Base-by-base conservation (phyloP, 2,329 filamentous ascomycete species). In the Fusarium fracticaudum region DNA sequence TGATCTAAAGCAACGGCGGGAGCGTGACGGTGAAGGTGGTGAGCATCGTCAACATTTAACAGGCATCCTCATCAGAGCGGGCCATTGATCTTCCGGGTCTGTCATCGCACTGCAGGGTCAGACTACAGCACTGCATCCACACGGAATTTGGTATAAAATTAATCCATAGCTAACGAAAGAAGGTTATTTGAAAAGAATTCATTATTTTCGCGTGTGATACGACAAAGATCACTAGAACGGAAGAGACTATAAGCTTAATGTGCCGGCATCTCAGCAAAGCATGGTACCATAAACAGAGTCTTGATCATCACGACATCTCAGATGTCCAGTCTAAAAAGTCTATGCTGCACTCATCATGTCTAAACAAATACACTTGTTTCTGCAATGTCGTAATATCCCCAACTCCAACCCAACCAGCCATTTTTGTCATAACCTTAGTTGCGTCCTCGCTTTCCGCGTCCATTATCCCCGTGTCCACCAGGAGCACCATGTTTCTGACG, bases 401-500 rank as follows among this genome's bases (percentile, higher is more conserved):
- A 70, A 70, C 67, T 66, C 60, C 67, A 26, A 9, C 26, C 55
- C 15, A 40, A 29, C 29, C 37, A 15, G 37, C 45, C 47, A 45
- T 17, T 33, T 31, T 59, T 41, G 24, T 41, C n/a, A 24, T 26
- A 50, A 51, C 13, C 50, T 4, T 44, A 71, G 55, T 43, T 71
- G 18, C 68, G 61, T 33, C 68, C 68, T 61, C 60, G 61, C 29
- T 67, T 71, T 22, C 61, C 54, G 15, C 67, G 67, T 33, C 68
- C 68, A 31, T 54, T 37, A 47, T 65, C 60, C 17, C 48, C 60
- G 1, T 65, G 65, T 22, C 67, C 67, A 18, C 67, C 67, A 45
- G 67, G 55, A 48, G 66, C 71, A 31, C 71, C 62, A 38, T 72
- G 80, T 47, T 69, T 74, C 31, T 63, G 63, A 33, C 82, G 80